Evolutionary conservation across 2,329 filamentous ascomycete genomes (phyloP).

Genomic region (Calonectria montana): DNA sequence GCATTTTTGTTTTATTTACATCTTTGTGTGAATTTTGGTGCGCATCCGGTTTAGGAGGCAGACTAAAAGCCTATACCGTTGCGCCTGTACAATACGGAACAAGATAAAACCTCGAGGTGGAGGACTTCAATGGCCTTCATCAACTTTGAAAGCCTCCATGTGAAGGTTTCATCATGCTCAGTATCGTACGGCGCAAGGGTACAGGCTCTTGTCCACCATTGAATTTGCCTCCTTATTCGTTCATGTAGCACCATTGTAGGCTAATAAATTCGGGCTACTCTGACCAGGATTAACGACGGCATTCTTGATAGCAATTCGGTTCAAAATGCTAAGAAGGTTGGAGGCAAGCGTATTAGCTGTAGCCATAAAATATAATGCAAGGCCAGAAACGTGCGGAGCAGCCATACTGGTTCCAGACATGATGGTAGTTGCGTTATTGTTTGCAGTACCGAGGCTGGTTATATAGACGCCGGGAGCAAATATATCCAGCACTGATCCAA

Average conservation of each 20-base stretch:
- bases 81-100: too few relatives aligned
- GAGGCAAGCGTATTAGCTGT: neutral
- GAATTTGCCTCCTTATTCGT: too few relatives aligned
- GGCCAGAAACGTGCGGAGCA: slow-evolving; percentile 70
- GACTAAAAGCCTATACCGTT: too few relatives aligned
- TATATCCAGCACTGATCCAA: slow-evolving; percentile 3
- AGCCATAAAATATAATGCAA: slow-evolving; percentile 62
- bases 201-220: too few relatives aligned
- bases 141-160: too few relatives aligned
- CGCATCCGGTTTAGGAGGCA: too few relatives aligned
- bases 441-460: neutral
- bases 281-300: neutral
- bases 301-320: neutral
- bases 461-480: slow-evolving; percentile 18
- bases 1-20: too few relatives aligned
- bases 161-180: too few relatives aligned
- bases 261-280: neutral
- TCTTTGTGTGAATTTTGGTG: too few relatives aligned
- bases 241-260: neutral
- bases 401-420: slow-evolving; percentile 48
- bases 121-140: too few relatives aligned
- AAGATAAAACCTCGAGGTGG: too few relatives aligned
- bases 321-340: neutral
- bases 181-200: too few relatives aligned
- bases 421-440: slow-evolving; percentile 3